Evolutionary conservation across 2,329 filamentous ascomycete genomes (phyloP).

Genomic region (Penicillium rolfsii): DNA sequence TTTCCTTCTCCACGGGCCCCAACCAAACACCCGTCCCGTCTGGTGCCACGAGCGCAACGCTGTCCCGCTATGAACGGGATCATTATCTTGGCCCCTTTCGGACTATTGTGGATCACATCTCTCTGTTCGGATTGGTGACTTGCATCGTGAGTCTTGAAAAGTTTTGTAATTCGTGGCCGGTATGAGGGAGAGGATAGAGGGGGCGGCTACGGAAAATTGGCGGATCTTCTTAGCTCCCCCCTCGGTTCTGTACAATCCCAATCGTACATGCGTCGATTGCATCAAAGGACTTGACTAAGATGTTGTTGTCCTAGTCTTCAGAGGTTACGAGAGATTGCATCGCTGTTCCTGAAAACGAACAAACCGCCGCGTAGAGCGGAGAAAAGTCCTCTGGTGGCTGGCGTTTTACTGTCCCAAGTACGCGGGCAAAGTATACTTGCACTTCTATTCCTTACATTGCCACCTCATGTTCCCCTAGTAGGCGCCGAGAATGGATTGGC

Average conservation of each 20-base stretch:
- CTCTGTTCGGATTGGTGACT: neutral
- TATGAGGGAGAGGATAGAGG: neutral
- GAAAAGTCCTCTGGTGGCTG: neutral
- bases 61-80: neutral
- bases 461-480: neutral
- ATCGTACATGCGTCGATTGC: neutral
- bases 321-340: neutral
- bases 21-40: neutral
- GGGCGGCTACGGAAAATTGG: neutral
- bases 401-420: neutral
- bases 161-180: neutral
- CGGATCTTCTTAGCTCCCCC: neutral
- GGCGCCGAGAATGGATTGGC: neutral
- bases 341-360: neutral
- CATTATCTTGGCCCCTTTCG: conserved; percentile 2
- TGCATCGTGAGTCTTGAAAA: neutral
- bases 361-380: neutral
- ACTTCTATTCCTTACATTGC: neutral
- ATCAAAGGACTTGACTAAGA: neutral
- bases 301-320: neutral
- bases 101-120: neutral
- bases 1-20: neutral
- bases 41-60: conserved; percentile 23
- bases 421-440: neutral
- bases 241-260: neutral